A percentile compares a stretch with the other conserved stretches of the same genome.
phyloP scores from a whole-genome alignment of 768 basidiomycete species.

The Termitomyces sp. region DNA sequence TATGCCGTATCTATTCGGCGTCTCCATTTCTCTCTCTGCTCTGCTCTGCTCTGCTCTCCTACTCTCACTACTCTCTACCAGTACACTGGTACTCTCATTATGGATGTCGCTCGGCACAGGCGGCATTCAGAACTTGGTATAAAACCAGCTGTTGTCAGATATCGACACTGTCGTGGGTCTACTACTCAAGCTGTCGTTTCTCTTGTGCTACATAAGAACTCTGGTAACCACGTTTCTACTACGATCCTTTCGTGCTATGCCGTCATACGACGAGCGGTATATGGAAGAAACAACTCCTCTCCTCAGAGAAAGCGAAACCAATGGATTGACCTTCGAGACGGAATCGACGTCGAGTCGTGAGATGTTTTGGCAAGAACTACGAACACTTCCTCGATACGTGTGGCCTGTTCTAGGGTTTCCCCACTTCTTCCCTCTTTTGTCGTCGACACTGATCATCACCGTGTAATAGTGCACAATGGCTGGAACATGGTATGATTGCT shows the following conservation, averaged over 20 bases:
- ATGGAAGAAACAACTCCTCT: not conserved
- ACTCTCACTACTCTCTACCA: not conserved
- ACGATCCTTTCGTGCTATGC: not conserved
- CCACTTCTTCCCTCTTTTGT: too few relatives aligned
- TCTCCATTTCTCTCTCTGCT: not conserved
- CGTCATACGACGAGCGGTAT: not conserved
- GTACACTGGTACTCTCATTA: not conserved
- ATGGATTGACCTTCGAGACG: not conserved
- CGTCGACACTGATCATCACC: not conserved
- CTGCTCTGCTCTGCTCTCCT: not conserved
- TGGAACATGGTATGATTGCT: constrained; percentile 66
- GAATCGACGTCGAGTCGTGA: not conserved
- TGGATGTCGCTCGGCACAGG: not conserved
- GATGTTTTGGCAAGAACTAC: constrained; percentile 11
- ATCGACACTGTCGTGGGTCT: not conserved
- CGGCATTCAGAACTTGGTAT: not conserved
- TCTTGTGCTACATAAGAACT: not conserved
- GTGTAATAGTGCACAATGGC: constrained; percentile 22
- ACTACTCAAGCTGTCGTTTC: not conserved
- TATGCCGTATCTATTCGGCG: not conserved
- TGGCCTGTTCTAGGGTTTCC: constrained; percentile 9
- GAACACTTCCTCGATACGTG: constrained; percentile 3
- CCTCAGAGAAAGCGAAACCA: not conserved
- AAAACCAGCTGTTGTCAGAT: not conserved
- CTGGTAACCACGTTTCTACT: not conserved